Conservation (phyloP, 2,329 filamentous ascomycete genomes). For the Penicillium rolfsii region DNA sequence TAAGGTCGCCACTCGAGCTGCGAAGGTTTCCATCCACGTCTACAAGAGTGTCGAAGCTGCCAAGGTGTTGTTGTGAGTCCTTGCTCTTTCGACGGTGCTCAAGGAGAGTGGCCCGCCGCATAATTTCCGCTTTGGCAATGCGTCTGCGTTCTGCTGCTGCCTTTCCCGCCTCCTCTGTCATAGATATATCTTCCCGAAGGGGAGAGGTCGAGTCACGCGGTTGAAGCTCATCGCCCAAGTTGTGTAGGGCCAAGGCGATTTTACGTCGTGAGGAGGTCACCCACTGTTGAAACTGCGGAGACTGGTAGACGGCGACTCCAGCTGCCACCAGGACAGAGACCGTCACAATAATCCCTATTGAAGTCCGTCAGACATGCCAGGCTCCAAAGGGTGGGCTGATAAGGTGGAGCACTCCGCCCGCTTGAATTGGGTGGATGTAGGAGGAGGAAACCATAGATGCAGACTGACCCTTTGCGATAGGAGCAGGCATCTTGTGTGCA, state of each 20-base stretch:
- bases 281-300: slow-evolving; percentile 66
- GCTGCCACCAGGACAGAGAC: slow-evolving; percentile 65
- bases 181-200: slow-evolving; percentile 49
- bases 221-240: slow-evolving; percentile 63
- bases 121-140: slow-evolving; percentile 50
- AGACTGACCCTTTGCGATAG: slow-evolving; percentile 52
- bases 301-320: slow-evolving; percentile 66
- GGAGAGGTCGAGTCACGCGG: slow-evolving; percentile 44
- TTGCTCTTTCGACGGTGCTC: slow-evolving; percentile 41
- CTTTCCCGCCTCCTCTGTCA: slow-evolving; percentile 50
- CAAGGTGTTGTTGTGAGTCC: slow-evolving; percentile 21
- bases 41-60: slow-evolving; percentile 51
- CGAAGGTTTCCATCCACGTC: slow-evolving; percentile 47
- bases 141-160: slow-evolving; percentile 51
- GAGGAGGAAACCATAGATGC: slow-evolving; percentile 2
- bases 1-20: slow-evolving; percentile 11
- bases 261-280: slow-evolving; percentile 63
- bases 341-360: slow-evolving; percentile 63
- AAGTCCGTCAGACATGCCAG: slow-evolving; percentile 19
- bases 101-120: slow-evolving; percentile 46
- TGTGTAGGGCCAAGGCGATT: slow-evolving; percentile 62
- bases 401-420: slow-evolving; percentile 36
- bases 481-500: slow-evolving; percentile 47
- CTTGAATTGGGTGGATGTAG: slow-evolving; percentile 8
- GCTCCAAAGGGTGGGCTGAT: slow-evolving; percentile 29